A percentile compares a stretch with the other conserved stretches of the same genome.
phyloP scores from a whole-genome alignment of 768 basidiomycete genomes.

The Tylopilus cervinicoccineus region DNA sequence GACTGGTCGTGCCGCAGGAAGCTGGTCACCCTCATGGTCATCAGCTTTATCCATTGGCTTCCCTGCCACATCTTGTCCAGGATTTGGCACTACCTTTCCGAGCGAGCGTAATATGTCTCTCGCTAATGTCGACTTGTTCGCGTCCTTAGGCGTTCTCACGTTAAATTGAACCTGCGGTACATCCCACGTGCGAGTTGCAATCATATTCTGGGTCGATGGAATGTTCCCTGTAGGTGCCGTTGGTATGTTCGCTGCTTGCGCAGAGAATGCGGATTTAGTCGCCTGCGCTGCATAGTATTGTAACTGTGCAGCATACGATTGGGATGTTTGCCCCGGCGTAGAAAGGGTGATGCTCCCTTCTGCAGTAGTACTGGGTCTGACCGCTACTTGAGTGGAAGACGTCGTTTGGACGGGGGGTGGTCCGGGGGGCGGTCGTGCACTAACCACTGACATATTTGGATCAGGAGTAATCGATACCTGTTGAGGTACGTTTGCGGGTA shows the following conservation, averaged over 20 bases:
- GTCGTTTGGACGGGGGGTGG: background rate
- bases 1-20: background rate
- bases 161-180: background rate
- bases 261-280: conserved; percentile 3
- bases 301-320: conserved; percentile 11
- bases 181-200: conserved; percentile 9
- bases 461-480: background rate
- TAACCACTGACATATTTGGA: background rate
- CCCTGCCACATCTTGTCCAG: conserved; percentile 5
- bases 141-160: conserved; percentile 35
- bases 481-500: background rate
- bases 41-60: background rate
- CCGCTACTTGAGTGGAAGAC: background rate
- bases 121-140: conserved; percentile 50
- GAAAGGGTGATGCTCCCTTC: background rate
- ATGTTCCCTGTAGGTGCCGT: background rate
- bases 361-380: background rate
- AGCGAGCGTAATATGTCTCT: conserved; percentile 55
- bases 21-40: background rate
- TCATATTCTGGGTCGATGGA: background rate
- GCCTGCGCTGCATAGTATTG: conserved; percentile 23
- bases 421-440: background rate
- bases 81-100: conserved; percentile 22
- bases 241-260: conserved; percentile 2
- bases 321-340: background rate